Conservation (phyloP, 768 basidiomycete genomes). For the Trametes cingulata region DNA sequence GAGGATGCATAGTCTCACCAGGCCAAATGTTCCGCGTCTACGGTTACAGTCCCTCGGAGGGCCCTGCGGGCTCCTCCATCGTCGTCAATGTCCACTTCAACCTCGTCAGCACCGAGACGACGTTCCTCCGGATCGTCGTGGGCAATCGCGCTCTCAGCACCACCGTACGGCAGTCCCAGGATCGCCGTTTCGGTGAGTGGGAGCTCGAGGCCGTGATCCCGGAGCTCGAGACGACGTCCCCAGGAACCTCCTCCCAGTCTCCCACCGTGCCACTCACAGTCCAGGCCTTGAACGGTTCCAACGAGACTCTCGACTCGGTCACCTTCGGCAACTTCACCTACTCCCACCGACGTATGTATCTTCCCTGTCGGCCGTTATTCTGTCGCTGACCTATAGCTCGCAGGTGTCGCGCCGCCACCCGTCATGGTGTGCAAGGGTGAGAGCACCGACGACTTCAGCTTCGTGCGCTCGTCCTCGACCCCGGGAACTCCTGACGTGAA, state of each 20-base stretch:
- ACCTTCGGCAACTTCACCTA: slow-evolving; percentile 76
- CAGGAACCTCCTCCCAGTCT: slow-evolving; percentile 32
- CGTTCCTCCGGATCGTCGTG: slow-evolving; percentile 74
- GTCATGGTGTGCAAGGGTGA: slow-evolving; percentile 16
- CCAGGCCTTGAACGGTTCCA: slow-evolving; percentile 58
- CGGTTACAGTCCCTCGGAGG: slow-evolving; percentile 64
- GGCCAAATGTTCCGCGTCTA: slow-evolving; percentile 62
- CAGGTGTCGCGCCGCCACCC: slow-evolving; percentile 14
- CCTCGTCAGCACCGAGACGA: slow-evolving; percentile 45
- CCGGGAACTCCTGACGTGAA: slow-evolving; percentile 10
- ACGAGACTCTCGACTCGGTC: slow-evolving; percentile 59
- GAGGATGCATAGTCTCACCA: slow-evolving; percentile 38
- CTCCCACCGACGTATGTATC: slow-evolving; percentile 45
- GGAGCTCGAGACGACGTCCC: slow-evolving; percentile 40
- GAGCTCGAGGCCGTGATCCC: slow-evolving; percentile 67
- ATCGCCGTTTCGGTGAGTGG: slow-evolving; percentile 53
- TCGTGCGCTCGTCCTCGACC: slow-evolving; percentile 2
- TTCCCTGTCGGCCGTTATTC: not conserved
- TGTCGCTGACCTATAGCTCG: not conserved
- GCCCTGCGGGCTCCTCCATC: slow-evolving; percentile 62
- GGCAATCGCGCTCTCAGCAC: slow-evolving; percentile 70
- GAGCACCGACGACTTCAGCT: not conserved
- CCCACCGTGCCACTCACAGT: slow-evolving; percentile 53
- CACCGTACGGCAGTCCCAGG: slow-evolving; percentile 55
- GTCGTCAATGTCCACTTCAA: slow-evolving; percentile 64